phyloP scores from a whole-genome alignment of 2,329 filamentous ascomycete species.

The Dactylellina parvicollis region DNA sequence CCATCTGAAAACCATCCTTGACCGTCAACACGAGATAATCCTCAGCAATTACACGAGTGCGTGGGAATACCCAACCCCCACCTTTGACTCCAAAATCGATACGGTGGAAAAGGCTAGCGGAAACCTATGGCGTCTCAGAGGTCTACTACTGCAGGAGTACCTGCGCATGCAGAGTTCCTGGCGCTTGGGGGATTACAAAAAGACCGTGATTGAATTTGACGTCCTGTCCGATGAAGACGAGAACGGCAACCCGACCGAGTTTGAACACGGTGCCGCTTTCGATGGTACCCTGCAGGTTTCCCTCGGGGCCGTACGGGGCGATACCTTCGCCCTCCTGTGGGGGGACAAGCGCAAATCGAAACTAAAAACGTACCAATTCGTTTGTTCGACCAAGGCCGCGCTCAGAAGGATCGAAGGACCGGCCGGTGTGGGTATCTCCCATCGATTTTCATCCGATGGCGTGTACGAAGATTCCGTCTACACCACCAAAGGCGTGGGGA shows the following conservation, averaged over 20 bases:
- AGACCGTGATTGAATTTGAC: constrained; percentile 25
- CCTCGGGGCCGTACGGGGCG: constrained; percentile 28
- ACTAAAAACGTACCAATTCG: constrained; percentile 22
- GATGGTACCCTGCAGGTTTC: constrained; percentile 26
- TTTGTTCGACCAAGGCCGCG: neutral
- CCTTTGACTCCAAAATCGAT: constrained; percentile 26
- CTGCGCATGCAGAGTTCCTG: constrained; percentile 43
- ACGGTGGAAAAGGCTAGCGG: constrained; percentile 15
- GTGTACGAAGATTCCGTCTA: neutral
- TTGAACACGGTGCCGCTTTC: neutral
- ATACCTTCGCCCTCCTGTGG: constrained; percentile 22
- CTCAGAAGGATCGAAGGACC: constrained; percentile 9
- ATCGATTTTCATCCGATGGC: neutral
- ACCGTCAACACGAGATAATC: constrained; percentile 26
- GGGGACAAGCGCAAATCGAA: neutral
- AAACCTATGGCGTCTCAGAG: constrained; percentile 34
- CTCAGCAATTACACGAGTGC: neutral
- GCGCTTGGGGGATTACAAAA: constrained; percentile 36
- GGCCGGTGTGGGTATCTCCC: neutral
- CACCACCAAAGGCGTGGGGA: neutral
- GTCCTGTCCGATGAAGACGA: neutral
- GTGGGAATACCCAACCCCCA: neutral
- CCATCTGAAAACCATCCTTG: constrained; percentile 23
- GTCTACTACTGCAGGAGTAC: constrained; percentile 28
- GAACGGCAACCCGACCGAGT: neutral